phyloP scores from a whole-genome alignment of 2,329 filamentous ascomycete species.

The Fusarium hostae region DNA sequence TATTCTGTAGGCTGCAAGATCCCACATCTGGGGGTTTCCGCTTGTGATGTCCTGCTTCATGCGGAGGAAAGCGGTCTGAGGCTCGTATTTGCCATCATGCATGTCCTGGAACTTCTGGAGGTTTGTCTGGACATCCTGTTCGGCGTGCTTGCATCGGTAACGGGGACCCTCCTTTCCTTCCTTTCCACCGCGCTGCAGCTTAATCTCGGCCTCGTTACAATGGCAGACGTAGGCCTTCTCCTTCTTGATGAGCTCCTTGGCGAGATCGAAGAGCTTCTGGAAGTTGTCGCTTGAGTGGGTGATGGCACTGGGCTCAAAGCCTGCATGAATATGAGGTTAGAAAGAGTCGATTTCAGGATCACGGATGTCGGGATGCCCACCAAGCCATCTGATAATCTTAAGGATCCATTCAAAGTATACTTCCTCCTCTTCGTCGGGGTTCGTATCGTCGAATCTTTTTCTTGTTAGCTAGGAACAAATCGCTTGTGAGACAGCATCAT shows the following conservation, averaged over 20 bases:
- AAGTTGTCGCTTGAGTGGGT: constrained; percentile 95
- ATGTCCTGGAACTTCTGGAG: constrained; percentile 87
- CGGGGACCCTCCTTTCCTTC: constrained; percentile 71
- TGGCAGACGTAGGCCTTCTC: constrained; percentile 87
- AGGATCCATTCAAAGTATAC: constrained; percentile 89
- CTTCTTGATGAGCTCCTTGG: constrained; percentile 81
- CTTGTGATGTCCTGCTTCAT: constrained; percentile 92
- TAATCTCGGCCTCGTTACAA: constrained; percentile 84
- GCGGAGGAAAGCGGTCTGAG: constrained; percentile 83
- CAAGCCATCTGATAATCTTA: constrained; percentile 84
- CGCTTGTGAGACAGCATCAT: not conserved
- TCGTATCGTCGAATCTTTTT: constrained; percentile 90
- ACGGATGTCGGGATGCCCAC: constrained; percentile 21
- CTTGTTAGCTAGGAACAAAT: constrained; percentile 16
- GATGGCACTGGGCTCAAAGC: constrained; percentile 79
- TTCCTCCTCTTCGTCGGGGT: constrained; percentile 92
- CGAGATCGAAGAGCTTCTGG: constrained; percentile 85
- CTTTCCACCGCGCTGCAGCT: constrained; percentile 85
- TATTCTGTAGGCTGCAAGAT: constrained; percentile 90
- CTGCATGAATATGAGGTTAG: constrained; percentile 34
- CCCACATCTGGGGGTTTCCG: constrained; percentile 96
- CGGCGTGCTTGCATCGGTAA: constrained; percentile 83
- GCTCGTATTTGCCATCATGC: constrained; percentile 90
- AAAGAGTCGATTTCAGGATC: not conserved
- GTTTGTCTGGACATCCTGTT: constrained; percentile 79